Conservation (phyloP, 805 yeast species). For the Saccharomyces cerevisiae region DNA sequence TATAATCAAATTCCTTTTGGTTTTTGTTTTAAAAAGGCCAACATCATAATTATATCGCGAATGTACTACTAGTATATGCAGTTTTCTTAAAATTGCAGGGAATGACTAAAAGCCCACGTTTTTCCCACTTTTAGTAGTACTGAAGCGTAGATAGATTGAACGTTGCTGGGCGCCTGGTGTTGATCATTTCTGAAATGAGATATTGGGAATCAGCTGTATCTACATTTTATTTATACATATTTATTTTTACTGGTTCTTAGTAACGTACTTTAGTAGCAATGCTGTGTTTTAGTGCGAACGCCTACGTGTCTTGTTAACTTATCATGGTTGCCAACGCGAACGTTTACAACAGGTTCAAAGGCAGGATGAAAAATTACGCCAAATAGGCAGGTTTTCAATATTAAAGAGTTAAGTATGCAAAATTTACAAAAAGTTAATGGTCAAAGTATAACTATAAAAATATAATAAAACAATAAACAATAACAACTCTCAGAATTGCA, state of each 20-base stretch:
- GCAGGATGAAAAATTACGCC: background rate
- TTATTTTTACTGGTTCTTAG: background rate
- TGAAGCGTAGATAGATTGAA: conserved; percentile 29
- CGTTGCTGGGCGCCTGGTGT: conserved; percentile 39
- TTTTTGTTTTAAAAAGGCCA: conserved; percentile 10
- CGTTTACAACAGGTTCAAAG: background rate
- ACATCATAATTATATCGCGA: conserved; percentile 27
- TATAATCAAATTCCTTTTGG: background rate
- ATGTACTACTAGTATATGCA: conserved; percentile 9
- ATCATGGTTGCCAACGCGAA: too few species aligned
- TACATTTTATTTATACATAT: conserved; percentile 11
- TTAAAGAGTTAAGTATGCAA: background rate
- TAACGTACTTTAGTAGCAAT: background rate
- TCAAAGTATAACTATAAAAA: background rate
- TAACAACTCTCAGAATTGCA: conserved; percentile 78
- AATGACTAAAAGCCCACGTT: conserved; percentile 11
- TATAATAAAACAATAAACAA: conserved; percentile 1
- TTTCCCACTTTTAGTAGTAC: conserved; percentile 9
- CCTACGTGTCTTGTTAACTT: background rate
- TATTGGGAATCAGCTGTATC: conserved; percentile 37
- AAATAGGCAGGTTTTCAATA: background rate
- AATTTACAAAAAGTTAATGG: background rate
- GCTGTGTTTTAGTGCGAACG: background rate
- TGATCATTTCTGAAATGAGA: conserved; percentile 27
- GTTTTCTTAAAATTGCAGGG: conserved; percentile 9